phyloP scores from a whole-genome alignment of 768 basidiomycete species.

The Pisolithus microcarpus region DNA sequence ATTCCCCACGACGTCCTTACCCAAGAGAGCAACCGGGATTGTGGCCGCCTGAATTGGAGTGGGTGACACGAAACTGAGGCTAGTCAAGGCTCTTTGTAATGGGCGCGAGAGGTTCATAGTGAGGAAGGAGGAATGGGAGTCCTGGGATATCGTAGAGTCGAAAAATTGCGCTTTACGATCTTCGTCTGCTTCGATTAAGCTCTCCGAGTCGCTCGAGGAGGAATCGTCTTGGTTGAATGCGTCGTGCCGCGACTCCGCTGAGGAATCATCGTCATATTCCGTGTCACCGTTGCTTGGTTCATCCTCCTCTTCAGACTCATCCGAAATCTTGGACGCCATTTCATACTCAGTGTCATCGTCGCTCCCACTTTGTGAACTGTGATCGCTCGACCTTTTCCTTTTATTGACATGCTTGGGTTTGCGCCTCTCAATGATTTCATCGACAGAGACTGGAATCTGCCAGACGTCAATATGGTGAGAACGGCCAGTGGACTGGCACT shows the following conservation, averaged over 20 bases:
- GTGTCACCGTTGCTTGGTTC: constrained; percentile 27
- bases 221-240: constrained; percentile 32
- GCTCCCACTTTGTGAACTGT: constrained; percentile 33
- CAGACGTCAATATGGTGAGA: not conserved
- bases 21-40: constrained; percentile 87
- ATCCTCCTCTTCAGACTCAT: constrained; percentile 26
- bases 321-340: constrained; percentile 12
- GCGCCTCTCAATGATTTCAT: constrained; percentile 84
- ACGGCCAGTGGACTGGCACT: not conserved
- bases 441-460: constrained; percentile 77
- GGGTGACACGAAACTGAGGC: constrained; percentile 72
- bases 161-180: constrained; percentile 87
- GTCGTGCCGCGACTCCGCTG: constrained; percentile 23
- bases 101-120: constrained; percentile 96
- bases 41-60: constrained; percentile 95
- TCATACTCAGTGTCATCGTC: constrained; percentile 14
- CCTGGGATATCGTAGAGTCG: constrained; percentile 47
- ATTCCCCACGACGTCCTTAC: constrained; percentile 92
- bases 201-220: constrained; percentile 50
- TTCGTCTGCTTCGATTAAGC: constrained; percentile 49
- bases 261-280: constrained; percentile 30
- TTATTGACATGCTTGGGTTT: constrained; percentile 34
- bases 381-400: constrained; percentile 47
- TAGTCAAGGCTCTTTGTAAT: constrained; percentile 82
- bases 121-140: constrained; percentile 72